Evolutionary conservation across 2,329 filamentous ascomycete species (phyloP).

Genomic region (Furcasterigmium furcatum): DNA sequence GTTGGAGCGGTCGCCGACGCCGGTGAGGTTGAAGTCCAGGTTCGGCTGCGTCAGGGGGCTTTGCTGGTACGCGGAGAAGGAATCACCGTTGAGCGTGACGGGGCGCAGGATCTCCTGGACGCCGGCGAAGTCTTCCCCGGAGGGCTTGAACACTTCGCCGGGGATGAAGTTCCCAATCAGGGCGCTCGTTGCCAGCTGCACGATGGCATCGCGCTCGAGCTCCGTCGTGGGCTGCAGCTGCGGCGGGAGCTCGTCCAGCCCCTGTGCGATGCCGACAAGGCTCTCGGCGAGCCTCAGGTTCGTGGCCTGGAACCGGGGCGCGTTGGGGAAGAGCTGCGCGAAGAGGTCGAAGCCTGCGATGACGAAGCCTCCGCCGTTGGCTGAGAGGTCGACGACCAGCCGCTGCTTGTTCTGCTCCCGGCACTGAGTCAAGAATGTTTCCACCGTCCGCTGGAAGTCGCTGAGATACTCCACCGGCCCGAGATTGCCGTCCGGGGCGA

Average conservation of each 20-base stretch:
- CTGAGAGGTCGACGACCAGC: conserved; percentile 55
- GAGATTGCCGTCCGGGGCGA: conserved; percentile 15
- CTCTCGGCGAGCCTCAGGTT: conserved; percentile 48
- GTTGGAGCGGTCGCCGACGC: conserved; percentile 34
- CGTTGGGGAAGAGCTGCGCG: conserved; percentile 51
- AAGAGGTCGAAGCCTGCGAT: conserved; percentile 61
- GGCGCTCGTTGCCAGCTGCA: conserved; percentile 41
- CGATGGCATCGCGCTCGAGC: conserved; percentile 32
- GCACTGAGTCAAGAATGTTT: conserved; percentile 18
- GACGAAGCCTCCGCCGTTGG: conserved; percentile 57
- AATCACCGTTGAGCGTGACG: conserved; percentile 37
- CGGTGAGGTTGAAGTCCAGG: conserved; percentile 34
- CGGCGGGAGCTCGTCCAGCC: conserved; percentile 21
- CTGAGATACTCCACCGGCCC: conserved; percentile 18
- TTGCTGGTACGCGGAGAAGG: conserved; percentile 44
- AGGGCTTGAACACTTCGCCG: conserved; percentile 41
- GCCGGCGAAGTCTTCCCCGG: conserved; percentile 22
- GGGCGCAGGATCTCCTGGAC: conserved; percentile 26
- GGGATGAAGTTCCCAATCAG: conserved; percentile 40
- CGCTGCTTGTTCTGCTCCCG: conserved; percentile 52
- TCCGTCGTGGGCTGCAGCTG: conserved; percentile 27
- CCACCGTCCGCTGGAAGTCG: conserved; percentile 25
- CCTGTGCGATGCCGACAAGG: conserved; percentile 39
- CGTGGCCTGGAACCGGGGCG: conserved; percentile 43
- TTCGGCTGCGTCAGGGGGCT: conserved; percentile 31